These are phyloP conservation scores for Cryptosporidium xiaoi DNA, from an alignment of 169 alveolate species.

Conservation along the genomic window DNA sequence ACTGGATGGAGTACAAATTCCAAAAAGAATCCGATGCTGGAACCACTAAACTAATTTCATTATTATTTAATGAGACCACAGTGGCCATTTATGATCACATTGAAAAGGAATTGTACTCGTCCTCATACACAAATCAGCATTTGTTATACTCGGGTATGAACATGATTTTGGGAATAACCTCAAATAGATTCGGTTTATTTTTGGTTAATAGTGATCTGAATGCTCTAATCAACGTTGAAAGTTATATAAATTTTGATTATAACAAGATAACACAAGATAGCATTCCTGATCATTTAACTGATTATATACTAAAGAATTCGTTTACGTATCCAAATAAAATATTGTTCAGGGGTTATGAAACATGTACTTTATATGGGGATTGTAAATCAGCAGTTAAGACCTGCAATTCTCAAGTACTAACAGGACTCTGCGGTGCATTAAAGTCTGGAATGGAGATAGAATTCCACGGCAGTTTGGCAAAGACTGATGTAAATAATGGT, in stretches of 20 bases:
- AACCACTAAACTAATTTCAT: background rate
- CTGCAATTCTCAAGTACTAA: constrained; percentile 19
- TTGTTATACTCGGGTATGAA: constrained; percentile 13
- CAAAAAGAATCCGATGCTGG: background rate
- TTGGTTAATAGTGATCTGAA: constrained; percentile 7
- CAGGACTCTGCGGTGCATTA: constrained; percentile 13
- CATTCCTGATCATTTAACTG: constrained; percentile 10
- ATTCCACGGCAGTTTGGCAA: background rate
- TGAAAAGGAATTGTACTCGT: background rate
- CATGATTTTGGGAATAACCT: constrained; percentile 15
- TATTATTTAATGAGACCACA: constrained; percentile 36
- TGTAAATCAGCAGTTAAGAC: constrained; percentile 1
- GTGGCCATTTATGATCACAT: constrained; percentile 16
- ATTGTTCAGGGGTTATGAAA: constrained; percentile 35
- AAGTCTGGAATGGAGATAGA: constrained; percentile 5
- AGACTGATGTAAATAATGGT: constrained; percentile 46
- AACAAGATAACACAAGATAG: constrained; percentile 27
- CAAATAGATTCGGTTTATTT: constrained; percentile 42
- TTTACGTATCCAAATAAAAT: constrained; percentile 34
- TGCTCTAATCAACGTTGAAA: constrained; percentile 20
- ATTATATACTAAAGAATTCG: background rate
- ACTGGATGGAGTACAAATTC: constrained; percentile 44
- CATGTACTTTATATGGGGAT: constrained; percentile 22
- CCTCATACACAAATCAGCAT: constrained; percentile 24
- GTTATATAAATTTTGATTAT: constrained; percentile 1